A percentile compares a stretch with the other conserved stretches of the same genome.
These are phyloP conservation scores for Penicillium sp. DNA, from an alignment of 2,329 filamentous ascomycete species.

Conservation along the genomic window DNA sequence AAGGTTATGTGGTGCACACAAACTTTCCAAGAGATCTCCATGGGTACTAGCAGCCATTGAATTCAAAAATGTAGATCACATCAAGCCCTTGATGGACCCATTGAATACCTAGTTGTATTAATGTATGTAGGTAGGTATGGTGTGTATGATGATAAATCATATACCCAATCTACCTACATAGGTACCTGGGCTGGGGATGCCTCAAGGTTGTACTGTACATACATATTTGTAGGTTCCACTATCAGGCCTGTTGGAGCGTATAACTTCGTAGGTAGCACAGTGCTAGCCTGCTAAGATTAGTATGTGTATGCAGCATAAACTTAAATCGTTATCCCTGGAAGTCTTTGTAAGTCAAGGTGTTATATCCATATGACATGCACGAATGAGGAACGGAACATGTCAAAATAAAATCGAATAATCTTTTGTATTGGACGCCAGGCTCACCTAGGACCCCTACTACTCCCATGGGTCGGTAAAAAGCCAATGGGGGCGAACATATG, in stretches of 20 bases:
- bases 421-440: not conserved
- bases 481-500: not conserved
- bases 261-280: not conserved
- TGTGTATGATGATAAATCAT: not conserved
- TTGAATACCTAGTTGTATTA: too few species aligned
- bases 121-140: too few species aligned
- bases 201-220: not conserved
- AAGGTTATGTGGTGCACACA: not conserved
- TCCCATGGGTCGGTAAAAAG: not conserved
- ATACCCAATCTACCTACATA: too few species aligned
- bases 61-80: not conserved
- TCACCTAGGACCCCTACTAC: not conserved
- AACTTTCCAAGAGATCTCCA: not conserved
- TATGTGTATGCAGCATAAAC: not conserved
- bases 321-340: not conserved
- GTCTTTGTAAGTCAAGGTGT: not conserved
- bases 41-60: not conserved
- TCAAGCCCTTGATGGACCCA: too few species aligned
- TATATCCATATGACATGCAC: not conserved
- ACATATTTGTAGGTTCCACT: not conserved
- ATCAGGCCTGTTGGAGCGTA: not conserved
- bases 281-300: not conserved
- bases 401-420: not conserved
- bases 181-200: not conserved
- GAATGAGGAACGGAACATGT: not conserved